phyloP scores from a whole-genome alignment of 352 stramenopile species.

The Phytophthora sansomeana region DNA sequence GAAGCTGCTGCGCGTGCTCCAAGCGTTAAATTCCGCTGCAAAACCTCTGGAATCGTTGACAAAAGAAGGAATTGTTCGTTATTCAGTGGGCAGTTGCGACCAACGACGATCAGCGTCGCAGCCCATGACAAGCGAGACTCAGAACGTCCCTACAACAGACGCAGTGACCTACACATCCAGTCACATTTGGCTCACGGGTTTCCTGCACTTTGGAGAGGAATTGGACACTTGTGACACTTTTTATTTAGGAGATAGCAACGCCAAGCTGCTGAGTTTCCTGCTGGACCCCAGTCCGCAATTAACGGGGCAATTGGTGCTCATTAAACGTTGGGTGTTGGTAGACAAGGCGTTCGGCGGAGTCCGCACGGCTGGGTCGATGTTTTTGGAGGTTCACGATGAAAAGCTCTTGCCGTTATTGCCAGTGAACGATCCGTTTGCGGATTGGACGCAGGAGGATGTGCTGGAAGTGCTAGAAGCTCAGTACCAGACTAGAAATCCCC shows the following conservation, averaged over 20 bases:
- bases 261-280: conserved; percentile 43
- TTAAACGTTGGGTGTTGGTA: conserved; percentile 70
- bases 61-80: conserved; percentile 20
- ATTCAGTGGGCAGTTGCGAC: conserved; percentile 16
- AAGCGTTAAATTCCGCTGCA: conserved; percentile 8
- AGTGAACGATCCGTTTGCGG: conserved; percentile 1
- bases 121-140: neutral
- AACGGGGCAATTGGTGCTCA: conserved; percentile 60
- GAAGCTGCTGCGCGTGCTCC: conserved; percentile 37
- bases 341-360: conserved; percentile 26
- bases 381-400: conserved; percentile 55
- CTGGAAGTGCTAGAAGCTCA: conserved; percentile 34
- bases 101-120: conserved; percentile 6
- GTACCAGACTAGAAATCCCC: conserved; percentile 51
- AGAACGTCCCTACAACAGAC: conserved; percentile 3
- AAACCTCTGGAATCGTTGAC: conserved; percentile 12
- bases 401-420: conserved; percentile 12
- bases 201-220: conserved; percentile 46
- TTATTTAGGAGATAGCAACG: conserved; percentile 48
- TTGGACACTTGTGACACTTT: conserved; percentile 25
- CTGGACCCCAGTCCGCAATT: conserved; percentile 43
- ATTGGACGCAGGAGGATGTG: conserved; percentile 30
- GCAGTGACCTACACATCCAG: conserved; percentile 45
- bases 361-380: conserved; percentile 15
- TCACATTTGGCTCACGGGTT: conserved; percentile 56